These are phyloP conservation scores for Lasiodiplodia theobromae DNA, from an alignment of 2,329 filamentous ascomycete genomes.

Conservation along the genomic window DNA sequence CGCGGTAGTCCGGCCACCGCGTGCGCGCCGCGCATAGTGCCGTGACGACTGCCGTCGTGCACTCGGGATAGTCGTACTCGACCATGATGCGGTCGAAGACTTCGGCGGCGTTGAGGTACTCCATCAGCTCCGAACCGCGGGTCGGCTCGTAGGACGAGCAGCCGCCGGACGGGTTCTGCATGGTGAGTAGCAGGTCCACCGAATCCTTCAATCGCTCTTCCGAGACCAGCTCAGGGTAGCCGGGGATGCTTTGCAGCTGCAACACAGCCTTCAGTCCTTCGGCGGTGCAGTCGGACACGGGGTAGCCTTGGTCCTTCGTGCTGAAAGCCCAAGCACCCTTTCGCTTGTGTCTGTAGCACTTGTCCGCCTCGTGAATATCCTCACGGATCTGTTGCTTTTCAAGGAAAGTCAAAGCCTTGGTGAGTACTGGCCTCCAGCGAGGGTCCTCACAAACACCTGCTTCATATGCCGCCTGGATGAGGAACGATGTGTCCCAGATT, in stretches of 20 bases:
- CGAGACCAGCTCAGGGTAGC: slow-evolving; percentile 76
- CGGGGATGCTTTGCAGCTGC: slow-evolving; percentile 78
- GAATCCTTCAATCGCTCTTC: slow-evolving; percentile 84
- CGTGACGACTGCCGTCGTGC: slow-evolving; percentile 92
- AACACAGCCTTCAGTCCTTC: slow-evolving; percentile 90
- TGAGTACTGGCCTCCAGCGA: slow-evolving; percentile 83
- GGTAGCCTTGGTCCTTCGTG: slow-evolving; percentile 90
- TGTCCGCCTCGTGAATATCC: slow-evolving; percentile 76
- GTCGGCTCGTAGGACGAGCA: slow-evolving; percentile 90
- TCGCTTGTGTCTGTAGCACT: slow-evolving; percentile 86
- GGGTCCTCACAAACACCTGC: slow-evolving; percentile 79
- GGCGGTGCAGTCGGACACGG: slow-evolving; percentile 91
- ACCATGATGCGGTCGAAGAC: slow-evolving; percentile 98
- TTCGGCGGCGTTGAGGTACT: slow-evolving; percentile 92
- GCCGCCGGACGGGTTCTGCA: slow-evolving; percentile 86
- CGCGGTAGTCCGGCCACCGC: slow-evolving; percentile 81
- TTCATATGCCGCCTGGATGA: slow-evolving; percentile 81
- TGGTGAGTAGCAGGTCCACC: slow-evolving; percentile 87
- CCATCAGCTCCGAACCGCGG: slow-evolving; percentile 77
- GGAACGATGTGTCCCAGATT: slow-evolving; percentile 93
- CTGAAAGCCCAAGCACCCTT: slow-evolving; percentile 98
- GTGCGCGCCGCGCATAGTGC: slow-evolving; percentile 82
- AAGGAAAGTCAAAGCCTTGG: slow-evolving; percentile 81
- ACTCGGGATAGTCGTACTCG: slow-evolving; percentile 97
- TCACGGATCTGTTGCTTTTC: slow-evolving; percentile 91